These are phyloP conservation scores for Suillus subalutaceus DNA, from an alignment of 768 basidiomycete species.

Conservation along the genomic window DNA sequence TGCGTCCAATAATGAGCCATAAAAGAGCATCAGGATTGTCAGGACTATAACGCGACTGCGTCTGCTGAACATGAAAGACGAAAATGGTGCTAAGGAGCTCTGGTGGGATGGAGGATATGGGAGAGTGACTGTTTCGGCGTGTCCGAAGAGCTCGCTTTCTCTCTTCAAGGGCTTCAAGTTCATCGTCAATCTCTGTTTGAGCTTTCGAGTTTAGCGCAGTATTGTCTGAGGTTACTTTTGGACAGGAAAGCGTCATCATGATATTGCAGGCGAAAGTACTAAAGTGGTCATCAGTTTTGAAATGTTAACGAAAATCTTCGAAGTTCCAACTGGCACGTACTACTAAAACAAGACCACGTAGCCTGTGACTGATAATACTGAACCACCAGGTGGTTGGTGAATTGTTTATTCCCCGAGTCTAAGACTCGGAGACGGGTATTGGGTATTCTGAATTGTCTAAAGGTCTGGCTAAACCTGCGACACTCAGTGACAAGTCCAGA, in stretches of 20 bases:
- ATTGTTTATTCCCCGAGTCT: neutral
- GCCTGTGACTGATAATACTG: neutral
- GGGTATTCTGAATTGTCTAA: neutral
- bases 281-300: neutral
- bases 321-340: neutral
- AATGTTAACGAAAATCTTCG: neutral
- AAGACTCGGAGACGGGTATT: neutral
- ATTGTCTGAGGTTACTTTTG: neutral
- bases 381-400: neutral
- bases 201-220: neutral
- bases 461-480: neutral
- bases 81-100: conserved; percentile 13
- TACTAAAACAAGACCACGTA: neutral
- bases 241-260: neutral
- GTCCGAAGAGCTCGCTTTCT: conserved; percentile 9
- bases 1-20: conserved; percentile 12
- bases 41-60: neutral
- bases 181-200: conserved; percentile 11
- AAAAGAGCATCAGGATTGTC: neutral
- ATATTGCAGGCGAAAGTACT: neutral
- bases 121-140: conserved; percentile 12
- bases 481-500: too few species aligned
- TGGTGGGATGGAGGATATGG: conserved; percentile 11
- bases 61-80: conserved; percentile 3
- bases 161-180: conserved; percentile 5